phyloP scores from a whole-genome alignment of 371 early-diverging fungal genomes.

The Massospora cicadina region DNA sequence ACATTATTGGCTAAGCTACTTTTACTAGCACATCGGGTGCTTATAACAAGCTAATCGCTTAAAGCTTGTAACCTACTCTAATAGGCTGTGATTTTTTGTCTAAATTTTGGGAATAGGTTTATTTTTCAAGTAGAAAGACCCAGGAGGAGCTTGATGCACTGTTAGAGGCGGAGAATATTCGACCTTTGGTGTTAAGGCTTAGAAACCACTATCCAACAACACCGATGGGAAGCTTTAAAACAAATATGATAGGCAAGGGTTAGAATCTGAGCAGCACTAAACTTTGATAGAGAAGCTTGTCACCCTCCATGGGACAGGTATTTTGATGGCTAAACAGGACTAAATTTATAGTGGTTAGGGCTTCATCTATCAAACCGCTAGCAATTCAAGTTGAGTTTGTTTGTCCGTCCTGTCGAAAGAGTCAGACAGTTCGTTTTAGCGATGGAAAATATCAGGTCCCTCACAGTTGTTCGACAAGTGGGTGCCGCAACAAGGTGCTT shows the following conservation, averaged over 20 bases:
- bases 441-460: slow-evolving; percentile 27
- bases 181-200: neutral
- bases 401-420: slow-evolving; percentile 22
- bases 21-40: neutral
- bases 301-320: slow-evolving; percentile 4
- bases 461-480: slow-evolving; percentile 20
- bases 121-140: neutral
- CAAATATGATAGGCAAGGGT: slow-evolving; percentile 1
- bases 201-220: slow-evolving; percentile 3
- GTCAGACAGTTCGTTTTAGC: slow-evolving; percentile 21
- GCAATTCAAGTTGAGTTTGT: slow-evolving; percentile 25
- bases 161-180: neutral
- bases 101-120: neutral
- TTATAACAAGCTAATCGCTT: neutral
- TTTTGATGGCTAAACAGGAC: slow-evolving; percentile 16
- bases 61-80: neutral
- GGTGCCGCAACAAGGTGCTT: slow-evolving; percentile 28
- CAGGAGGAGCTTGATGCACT: neutral
- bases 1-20: too few relatives aligned
- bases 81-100: neutral
- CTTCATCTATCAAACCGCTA: slow-evolving; percentile 24
- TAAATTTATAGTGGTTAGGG: slow-evolving; percentile 17
- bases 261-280: neutral
- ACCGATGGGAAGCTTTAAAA: neutral
- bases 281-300: neutral